Evolutionary conservation across 2,329 filamentous ascomycete species (phyloP).

Genomic region (Alternaria sp.): DNA sequence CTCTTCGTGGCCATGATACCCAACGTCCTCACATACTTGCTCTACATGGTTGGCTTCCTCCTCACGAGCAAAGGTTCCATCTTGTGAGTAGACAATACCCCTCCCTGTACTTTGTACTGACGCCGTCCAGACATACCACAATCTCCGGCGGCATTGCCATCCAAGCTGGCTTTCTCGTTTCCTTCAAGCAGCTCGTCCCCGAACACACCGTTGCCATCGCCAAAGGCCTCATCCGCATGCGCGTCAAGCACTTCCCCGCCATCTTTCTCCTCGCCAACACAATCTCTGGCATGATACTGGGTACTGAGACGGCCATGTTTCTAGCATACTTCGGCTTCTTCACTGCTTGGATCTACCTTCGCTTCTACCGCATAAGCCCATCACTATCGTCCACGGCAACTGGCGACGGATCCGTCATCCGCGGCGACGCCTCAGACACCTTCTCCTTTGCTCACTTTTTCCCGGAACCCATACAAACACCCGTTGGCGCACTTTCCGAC

Average conservation of each 20-base stretch:
- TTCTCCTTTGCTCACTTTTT: constrained; percentile 98
- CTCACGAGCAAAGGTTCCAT: constrained; percentile 72
- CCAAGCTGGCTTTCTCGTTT: constrained; percentile 92
- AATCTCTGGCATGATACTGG: constrained; percentile 69
- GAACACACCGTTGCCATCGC: constrained; percentile 97
- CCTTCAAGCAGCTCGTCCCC: constrained; percentile 96
- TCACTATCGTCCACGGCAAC: constrained; percentile 64
- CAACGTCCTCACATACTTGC: constrained; percentile 76
- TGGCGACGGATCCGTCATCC: constrained; percentile 65
- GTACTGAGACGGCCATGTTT: constrained; percentile 80
- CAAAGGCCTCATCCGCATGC: constrained; percentile 85
- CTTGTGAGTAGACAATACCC: constrained; percentile 64
- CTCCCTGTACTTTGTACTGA: constrained; percentile 19
- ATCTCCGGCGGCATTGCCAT: constrained; percentile 89
- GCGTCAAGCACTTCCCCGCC: constrained; percentile 82
- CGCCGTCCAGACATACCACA: constrained; percentile 69
- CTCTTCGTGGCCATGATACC: constrained; percentile 79
- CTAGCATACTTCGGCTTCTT: constrained; percentile 84
- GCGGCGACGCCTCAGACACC: constrained; percentile 93
- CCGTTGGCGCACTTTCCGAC: constrained; percentile 77
- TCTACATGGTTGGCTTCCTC: constrained; percentile 77
- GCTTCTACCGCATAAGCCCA: constrained; percentile 86
- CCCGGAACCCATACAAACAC: constrained; percentile 81
- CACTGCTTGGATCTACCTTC: constrained; percentile 92
- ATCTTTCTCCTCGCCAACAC: constrained; percentile 78